Evolutionary conservation across 1,139 yeast genomes (phyloP).

Genomic region (Sugiyamaella grinbergsii): DNA sequence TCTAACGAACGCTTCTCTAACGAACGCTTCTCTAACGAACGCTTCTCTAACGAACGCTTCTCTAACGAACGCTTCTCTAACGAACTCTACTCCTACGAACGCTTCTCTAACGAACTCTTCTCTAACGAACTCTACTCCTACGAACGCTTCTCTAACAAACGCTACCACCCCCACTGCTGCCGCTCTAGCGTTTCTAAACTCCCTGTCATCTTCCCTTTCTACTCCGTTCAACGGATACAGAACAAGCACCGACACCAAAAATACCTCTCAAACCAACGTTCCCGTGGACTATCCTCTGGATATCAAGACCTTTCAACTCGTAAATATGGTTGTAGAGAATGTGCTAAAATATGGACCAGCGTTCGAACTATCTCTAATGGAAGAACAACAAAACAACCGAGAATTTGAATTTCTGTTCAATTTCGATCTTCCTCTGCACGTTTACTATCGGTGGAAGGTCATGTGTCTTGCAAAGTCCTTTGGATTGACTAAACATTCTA

Average conservation of each 20-base stretch:
- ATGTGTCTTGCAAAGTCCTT: slow-evolving; percentile 21
- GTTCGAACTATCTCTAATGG: slow-evolving; percentile 35
- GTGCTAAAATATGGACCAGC: slow-evolving; percentile 33
- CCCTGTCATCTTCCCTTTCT: not conserved
- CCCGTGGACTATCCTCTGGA: slow-evolving; percentile 17
- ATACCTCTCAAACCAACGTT: not conserved
- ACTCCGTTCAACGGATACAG: slow-evolving; percentile 1
- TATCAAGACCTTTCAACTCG: slow-evolving; percentile 26
- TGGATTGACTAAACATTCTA: not conserved
- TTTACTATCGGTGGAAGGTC: slow-evolving; percentile 35
- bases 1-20: no score
- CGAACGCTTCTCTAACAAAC: no score
- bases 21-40: no score
- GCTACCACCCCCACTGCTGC: not conserved
- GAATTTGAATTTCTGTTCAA: slow-evolving; percentile 35
- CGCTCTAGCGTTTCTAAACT: not conserved
- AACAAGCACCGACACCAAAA: not conserved
- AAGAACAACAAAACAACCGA: slow-evolving; percentile 31
- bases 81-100: no score
- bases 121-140: no score
- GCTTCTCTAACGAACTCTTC: no score
- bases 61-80: no score
- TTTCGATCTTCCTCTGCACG: slow-evolving; percentile 25
- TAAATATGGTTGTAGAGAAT: slow-evolving; percentile 33
- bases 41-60: no score